These are phyloP conservation scores for Vanderwaltozyma yarrowii DNA, from an alignment of 805 yeast species.

Conservation along the genomic window DNA sequence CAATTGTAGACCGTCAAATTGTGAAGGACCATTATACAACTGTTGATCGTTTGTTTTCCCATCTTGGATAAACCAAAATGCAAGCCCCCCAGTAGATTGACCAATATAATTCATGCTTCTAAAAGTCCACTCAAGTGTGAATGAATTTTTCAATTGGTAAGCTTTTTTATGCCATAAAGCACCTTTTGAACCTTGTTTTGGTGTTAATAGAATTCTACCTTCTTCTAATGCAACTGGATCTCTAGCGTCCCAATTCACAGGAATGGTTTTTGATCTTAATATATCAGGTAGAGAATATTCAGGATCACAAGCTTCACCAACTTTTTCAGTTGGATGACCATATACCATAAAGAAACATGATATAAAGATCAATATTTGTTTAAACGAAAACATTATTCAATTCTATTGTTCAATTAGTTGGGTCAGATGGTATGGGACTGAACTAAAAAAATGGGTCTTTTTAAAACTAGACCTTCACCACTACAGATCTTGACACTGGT, in stretches of 20 bases:
- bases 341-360: neutral
- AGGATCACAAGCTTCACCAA: neutral
- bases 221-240: conserved; percentile 35
- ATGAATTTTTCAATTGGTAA: conserved; percentile 28
- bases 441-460: too few species aligned
- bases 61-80: conserved; percentile 41
- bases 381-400: neutral
- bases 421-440: too few species aligned
- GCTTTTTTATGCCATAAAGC: conserved; percentile 36
- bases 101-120: conserved; percentile 49
- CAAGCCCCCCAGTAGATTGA: conserved; percentile 43
- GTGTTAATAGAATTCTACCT: conserved; percentile 47
- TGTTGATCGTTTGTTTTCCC: conserved; percentile 18
- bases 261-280: conserved; percentile 5
- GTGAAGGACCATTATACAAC: conserved; percentile 45
- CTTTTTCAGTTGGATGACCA: conserved; percentile 1
- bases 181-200: conserved; percentile 34
- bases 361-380: neutral
- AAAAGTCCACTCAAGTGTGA: conserved; percentile 53
- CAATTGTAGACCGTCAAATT: conserved; percentile 57
- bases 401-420: too few species aligned
- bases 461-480: too few species aligned
- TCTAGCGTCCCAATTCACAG: conserved; percentile 29
- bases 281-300: conserved; percentile 30
- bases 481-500: too few species aligned